Evolutionary conservation across 495 filamentous ascomycete genomes (phyloP), one percentile per base, ranked within the genome.

Genomic region (Trichoderma asperelloides): DNA sequence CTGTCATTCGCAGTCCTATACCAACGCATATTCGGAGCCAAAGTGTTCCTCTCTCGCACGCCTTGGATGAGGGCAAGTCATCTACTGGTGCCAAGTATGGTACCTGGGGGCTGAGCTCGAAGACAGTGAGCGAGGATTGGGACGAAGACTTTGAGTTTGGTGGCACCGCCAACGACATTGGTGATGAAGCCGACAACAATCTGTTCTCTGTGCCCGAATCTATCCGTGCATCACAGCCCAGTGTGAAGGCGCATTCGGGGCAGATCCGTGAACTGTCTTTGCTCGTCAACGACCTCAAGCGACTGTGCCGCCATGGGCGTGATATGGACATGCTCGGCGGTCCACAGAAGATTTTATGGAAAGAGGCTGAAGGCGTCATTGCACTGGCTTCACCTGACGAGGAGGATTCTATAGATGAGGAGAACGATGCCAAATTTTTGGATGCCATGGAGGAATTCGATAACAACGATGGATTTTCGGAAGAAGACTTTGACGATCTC

Each of bases 1-100:
- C 87, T 30, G 78, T 85, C 33, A 91, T 85, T 69, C 89, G 94
- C 57, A 90, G 92, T 18, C 89, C 92, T 40, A 90, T 82, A 69
- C 85, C 88, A 1, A 79, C 91, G 27, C 95, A 98, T 74, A 81
- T 96, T 60, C 88, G 95, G 62, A 97, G 95, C 72, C 93, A 97
- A 72, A 98, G 95, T 75, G 93, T 98, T n/a, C 95, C 95, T 0
- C 85, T 95, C 18, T 87, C 90, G 3, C 86, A 87, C 47, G 92
- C 95, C 68, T 66, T 78, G 5, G 76, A 84, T 78, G 74, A 78
- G 77, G 74, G 82, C 81, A 84, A 80, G 76, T 12, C 37, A 12
- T 79, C 75, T 65, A 85, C 87, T 27, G 57, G 55, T 23, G 86
- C 88, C 27, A 96, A 96, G 70, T 95, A 93, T 71, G 91, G 92